Conservation (phyloP, 768 basidiomycete species). For the Sutorius australiensis region DNA sequence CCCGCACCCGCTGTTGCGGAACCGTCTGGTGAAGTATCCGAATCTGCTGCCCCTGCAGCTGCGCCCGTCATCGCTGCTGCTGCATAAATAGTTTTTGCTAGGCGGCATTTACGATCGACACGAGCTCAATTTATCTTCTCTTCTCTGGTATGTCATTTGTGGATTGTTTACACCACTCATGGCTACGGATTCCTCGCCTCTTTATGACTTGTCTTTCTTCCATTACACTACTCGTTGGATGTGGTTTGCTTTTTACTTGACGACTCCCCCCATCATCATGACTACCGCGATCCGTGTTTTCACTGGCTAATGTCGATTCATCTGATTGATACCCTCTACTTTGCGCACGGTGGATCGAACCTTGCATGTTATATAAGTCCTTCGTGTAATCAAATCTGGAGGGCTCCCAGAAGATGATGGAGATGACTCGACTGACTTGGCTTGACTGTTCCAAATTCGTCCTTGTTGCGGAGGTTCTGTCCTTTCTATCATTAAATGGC, state of each 20-base stretch:
- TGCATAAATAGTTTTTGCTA: conserved; percentile 49
- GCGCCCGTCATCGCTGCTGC: conserved; percentile 73
- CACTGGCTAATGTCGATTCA: conserved; percentile 67
- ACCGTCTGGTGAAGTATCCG: conserved; percentile 33
- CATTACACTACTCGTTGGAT: conserved; percentile 55
- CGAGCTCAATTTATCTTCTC: conserved; percentile 32
- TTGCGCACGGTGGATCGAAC: conserved; percentile 30
- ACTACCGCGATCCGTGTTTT: conserved; percentile 59
- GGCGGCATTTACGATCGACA: conserved; percentile 43
- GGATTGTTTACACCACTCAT: conserved; percentile 34
- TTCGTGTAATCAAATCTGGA: conserved; percentile 31
- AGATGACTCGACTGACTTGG: conserved; percentile 9
- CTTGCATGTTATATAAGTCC: conserved; percentile 31
- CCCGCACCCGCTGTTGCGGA: conserved; percentile 34
- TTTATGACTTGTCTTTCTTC: conserved; percentile 33
- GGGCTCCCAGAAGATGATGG: conserved; percentile 4
- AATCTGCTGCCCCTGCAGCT: conserved; percentile 42
- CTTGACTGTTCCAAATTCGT: conserved; percentile 15
- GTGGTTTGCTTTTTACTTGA: conserved; percentile 55
- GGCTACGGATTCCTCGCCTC: conserved; percentile 36
- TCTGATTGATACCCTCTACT: conserved; percentile 51
- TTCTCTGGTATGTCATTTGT: conserved; percentile 36
- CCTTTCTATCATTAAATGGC: conserved; percentile 45
- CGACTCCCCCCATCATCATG: conserved; percentile 55
- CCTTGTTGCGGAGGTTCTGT: not conserved